Percentiles rank a stretch among this genome's conserved stretches.
Evolutionary conservation across 495 filamentous ascomycete genomes (phyloP).

Genomic region (Chaetomidium leptoderma): DNA sequence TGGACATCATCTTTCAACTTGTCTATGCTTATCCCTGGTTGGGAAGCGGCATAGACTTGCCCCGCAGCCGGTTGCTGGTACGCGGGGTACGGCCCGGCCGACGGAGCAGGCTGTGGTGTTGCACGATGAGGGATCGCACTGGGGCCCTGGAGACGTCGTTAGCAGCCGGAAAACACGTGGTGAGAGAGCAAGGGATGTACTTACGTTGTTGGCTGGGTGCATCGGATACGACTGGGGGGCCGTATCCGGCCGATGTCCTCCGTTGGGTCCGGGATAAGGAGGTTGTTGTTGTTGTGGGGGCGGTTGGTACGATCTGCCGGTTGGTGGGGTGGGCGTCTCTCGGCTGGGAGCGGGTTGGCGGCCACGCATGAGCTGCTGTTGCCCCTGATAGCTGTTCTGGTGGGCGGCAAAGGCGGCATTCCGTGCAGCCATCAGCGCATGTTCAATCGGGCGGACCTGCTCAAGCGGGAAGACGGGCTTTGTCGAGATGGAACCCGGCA

Average conservation of each 20-base stretch:
- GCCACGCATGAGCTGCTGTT: constrained; percentile 58
- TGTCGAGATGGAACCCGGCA: constrained; percentile 82
- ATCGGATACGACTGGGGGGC: constrained; percentile 28
- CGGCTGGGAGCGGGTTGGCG: constrained; percentile 56
- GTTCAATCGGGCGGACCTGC: constrained; percentile 83
- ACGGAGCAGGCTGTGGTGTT: constrained; percentile 35
- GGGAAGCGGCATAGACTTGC: constrained; percentile 33
- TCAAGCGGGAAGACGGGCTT: constrained; percentile 86
- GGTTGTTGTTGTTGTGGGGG: constrained; percentile 26
- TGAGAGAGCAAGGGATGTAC: neutral
- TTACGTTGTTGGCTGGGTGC: constrained; percentile 26
- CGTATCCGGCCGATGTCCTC: constrained; percentile 19
- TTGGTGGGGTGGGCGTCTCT: constrained; percentile 67
- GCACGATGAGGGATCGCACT: constrained; percentile 26
- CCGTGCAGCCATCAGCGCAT: constrained; percentile 81
- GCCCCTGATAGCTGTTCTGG: constrained; percentile 59
- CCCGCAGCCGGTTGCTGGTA: constrained; percentile 22
- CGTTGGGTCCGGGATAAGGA: constrained; percentile 20
- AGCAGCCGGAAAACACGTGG: constrained; percentile 6
- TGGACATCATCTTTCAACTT: constrained; percentile 77
- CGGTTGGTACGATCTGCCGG: constrained; percentile 33
- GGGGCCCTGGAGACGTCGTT: constrained; percentile 24
- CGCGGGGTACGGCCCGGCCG: constrained; percentile 27
- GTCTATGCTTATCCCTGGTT: constrained; percentile 56
- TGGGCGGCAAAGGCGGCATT: constrained; percentile 69